phyloP scores from a whole-genome alignment of 2,329 filamentous ascomycete genomes.

The Bipolaris victoriae region DNA sequence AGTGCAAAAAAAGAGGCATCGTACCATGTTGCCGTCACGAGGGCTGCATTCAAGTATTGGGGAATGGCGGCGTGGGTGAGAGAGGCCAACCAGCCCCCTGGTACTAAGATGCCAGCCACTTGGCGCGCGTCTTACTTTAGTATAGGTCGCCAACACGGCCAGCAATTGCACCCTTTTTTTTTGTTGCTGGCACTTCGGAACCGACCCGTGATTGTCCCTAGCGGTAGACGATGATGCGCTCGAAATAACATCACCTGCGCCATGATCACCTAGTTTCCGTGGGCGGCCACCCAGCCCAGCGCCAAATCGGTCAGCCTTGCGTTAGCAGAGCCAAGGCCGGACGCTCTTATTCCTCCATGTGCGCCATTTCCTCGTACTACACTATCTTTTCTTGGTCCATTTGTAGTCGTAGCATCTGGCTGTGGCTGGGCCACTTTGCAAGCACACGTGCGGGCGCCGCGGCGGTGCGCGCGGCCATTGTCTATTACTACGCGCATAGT shows the following conservation, averaged over 20 bases:
- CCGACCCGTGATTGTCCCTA: constrained; percentile 17
- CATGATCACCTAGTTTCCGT: constrained; percentile 12
- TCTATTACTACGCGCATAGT: neutral
- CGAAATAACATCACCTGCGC: constrained; percentile 16
- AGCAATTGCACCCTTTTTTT: constrained; percentile 11
- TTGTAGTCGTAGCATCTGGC: constrained; percentile 6
- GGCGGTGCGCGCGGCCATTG: constrained; percentile 25
- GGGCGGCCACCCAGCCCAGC: neutral
- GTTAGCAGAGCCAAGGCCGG: neutral
- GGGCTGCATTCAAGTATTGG: constrained; percentile 22
- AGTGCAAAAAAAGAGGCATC: constrained; percentile 11
- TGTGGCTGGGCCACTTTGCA: constrained; percentile 7
- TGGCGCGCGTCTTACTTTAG: neutral
- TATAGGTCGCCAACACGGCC: neutral
- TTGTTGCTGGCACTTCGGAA: constrained; percentile 6
- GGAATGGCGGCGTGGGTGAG: constrained; percentile 20
- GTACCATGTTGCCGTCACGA: constrained; percentile 25
- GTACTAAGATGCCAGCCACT: constrained; percentile 10
- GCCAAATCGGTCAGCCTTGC: constrained; percentile 10
- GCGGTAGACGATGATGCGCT: constrained; percentile 10
- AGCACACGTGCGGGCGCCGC: constrained; percentile 3
- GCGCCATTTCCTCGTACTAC: constrained; percentile 1
- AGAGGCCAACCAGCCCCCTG: constrained; percentile 23
- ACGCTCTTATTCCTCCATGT: neutral
- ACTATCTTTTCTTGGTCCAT: neutral